A percentile compares a stretch with the other conserved stretches of the same genome.
These are phyloP conservation scores for Erigeron philadelphicus DNA, from an alignment of 140 eudicot genomes.

Conservation along the genomic window DNA sequence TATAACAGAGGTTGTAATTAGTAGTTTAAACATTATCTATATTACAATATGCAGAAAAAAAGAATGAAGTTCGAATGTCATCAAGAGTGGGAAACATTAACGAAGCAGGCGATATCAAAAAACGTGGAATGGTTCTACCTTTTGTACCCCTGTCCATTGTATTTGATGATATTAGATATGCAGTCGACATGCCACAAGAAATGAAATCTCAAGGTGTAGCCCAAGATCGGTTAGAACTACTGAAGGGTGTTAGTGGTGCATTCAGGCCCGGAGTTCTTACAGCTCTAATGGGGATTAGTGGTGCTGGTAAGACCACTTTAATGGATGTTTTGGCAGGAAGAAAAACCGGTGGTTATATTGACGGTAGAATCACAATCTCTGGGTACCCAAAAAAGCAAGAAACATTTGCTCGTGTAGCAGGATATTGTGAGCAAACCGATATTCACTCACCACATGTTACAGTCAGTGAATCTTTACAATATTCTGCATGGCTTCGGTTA, in stretches of 20 bases:
- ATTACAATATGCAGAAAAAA: constrained; percentile 42
- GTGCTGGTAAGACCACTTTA: constrained; percentile 78
- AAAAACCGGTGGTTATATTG: constrained; percentile 69
- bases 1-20: background rate
- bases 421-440: constrained; percentile 73
- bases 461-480: constrained; percentile 53
- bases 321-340: constrained; percentile 78
- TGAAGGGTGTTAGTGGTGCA: constrained; percentile 66
- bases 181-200: constrained; percentile 76
- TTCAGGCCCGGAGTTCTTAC: constrained; percentile 79
- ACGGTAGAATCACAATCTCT: constrained; percentile 54
- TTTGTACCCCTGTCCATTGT: constrained; percentile 56
- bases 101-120: constrained; percentile 36
- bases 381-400: constrained; percentile 76
- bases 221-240: constrained; percentile 52
- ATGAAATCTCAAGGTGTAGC: constrained; percentile 61
- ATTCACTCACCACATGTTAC: constrained; percentile 77
- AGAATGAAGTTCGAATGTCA: constrained; percentile 45
- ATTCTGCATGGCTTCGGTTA: constrained; percentile 74
- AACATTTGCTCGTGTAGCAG: constrained; percentile 71
- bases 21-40: background rate
- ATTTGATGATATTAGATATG: constrained; percentile 54
- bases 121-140: constrained; percentile 70
- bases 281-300: constrained; percentile 77
- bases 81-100: constrained; percentile 42